Conservation (phyloP, 169 alveolate genomes). For the Perkinsus chesapeaki region DNA sequence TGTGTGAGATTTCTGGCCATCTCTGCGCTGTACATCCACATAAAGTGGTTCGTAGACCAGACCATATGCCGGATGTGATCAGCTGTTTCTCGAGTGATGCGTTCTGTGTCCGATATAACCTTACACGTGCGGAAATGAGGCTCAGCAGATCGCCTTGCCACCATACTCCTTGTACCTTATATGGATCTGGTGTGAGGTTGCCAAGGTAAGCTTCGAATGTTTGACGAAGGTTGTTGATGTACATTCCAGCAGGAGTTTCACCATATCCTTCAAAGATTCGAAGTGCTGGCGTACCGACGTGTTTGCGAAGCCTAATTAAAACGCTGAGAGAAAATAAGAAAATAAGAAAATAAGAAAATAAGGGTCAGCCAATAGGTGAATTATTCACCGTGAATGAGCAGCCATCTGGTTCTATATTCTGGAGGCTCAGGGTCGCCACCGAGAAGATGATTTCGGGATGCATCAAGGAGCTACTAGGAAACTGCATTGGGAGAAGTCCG, state of each 20-base stretch:
- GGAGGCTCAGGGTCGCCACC: too few species aligned
- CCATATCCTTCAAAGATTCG: neutral
- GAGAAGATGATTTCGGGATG: too few species aligned
- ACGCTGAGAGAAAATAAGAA: too few species aligned
- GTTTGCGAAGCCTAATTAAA: too few species aligned
- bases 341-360: too few species aligned
- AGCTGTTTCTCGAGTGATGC: neutral
- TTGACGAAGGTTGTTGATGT: neutral
- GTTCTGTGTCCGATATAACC: neutral
- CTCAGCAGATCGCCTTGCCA: too few species aligned
- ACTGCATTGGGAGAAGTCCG: too few species aligned
- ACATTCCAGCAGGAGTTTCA: neutral
- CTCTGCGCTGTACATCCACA: neutral
- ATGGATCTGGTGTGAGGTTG: neutral
- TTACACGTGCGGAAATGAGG: neutral
- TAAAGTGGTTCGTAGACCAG: neutral
- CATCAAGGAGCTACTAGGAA: too few species aligned
- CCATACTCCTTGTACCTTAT: too few species aligned
- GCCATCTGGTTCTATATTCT: too few species aligned
- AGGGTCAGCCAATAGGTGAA: too few species aligned
- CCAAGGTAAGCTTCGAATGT: neutral
- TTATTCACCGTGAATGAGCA: too few species aligned
- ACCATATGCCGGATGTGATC: neutral
- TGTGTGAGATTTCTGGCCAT: neutral
- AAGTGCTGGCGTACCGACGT: neutral